phyloP scores from a whole-genome alignment of 805 yeast species.

The Spathaspora gorwiae region DNA sequence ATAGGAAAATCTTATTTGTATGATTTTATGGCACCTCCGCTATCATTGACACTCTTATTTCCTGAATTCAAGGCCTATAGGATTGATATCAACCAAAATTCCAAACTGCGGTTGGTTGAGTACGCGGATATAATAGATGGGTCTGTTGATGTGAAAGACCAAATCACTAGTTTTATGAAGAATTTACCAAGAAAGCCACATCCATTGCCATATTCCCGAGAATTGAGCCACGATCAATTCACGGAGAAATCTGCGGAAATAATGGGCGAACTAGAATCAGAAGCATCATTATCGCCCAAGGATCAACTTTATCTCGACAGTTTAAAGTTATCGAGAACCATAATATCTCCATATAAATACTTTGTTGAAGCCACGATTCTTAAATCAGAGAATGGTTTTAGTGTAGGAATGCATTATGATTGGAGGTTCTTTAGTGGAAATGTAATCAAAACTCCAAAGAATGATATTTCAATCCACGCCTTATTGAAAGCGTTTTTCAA shows the following conservation, averaged over 20 bases:
- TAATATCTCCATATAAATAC: constrained; percentile 23
- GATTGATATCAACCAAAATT: constrained; percentile 9
- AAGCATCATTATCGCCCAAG: constrained; percentile 3
- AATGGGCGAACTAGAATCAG: constrained; percentile 5
- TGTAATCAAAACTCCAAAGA: constrained; percentile 19
- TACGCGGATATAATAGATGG: constrained; percentile 1
- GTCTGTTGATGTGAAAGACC: constrained; percentile 12
- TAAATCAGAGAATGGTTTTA: constrained; percentile 14
- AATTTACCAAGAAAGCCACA: not conserved
- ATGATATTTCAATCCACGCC: constrained; percentile 34
- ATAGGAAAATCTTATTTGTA: constrained; percentile 36
- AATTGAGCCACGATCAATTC: constrained; percentile 18
- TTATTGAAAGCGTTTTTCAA: constrained; percentile 42
- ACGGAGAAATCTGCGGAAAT: constrained; percentile 18
- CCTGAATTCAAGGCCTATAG: constrained; percentile 15
- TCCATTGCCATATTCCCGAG: constrained; percentile 6
- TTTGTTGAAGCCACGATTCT: constrained; percentile 26
- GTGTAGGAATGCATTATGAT: constrained; percentile 32
- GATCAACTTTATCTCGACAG: constrained; percentile 14
- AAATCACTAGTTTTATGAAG: constrained; percentile 9
- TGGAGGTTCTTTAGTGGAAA: constrained; percentile 33
- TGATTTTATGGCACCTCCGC: constrained; percentile 39
- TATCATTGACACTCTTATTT: constrained; percentile 24
- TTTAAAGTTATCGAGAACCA: constrained; percentile 13
- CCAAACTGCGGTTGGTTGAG: not conserved